Evolutionary conservation across 1,284 basidiomycete genomes (phyloP), one percentile per base, ranked within the genome.

Genomic region (Peniophora sp.): DNA sequence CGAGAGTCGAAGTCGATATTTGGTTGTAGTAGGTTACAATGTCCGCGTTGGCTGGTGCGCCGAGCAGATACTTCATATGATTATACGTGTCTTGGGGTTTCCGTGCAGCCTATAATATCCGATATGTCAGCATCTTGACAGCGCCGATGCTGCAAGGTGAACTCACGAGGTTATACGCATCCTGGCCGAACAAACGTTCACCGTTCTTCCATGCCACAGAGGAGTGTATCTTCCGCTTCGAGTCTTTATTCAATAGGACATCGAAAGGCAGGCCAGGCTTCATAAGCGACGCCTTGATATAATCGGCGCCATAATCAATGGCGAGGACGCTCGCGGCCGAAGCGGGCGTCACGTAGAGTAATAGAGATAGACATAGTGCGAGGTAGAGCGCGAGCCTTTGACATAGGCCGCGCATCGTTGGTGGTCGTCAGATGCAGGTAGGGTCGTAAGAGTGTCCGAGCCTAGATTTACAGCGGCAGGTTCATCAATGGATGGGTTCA

Each of bases 241-340:
- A 96, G 67, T 98, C 96, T 64, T 92, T 90, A 70, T 97, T 95
- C 47, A 99, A 75, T 34, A 99, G 76, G 27, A 99, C 92, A 68
- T 99, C 96, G 62, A 99, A 97, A 1, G 96, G 94, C 48, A 92
- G 74, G 39, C 95, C 96, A 1, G 96, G 96, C 64, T 96, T 96
- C 79, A 99, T 90, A 54, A 99, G 75, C 9, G 94, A 95, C 24
- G 93, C 89, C 68, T 98, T 99, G 63, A 93, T 96, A 76, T 85
- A 93, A 70, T 97, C 94, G 39, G 90, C 81, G 64, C 94, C 95
- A 79, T 95, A 96, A 80, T 97, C 94, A 62, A 97, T 91, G 22
- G 92, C 92, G 48, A 97, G 81, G 14, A 97, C 78, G 3, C 87
- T 79, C 27, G 78, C 81, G 3, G 52, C 53, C 8, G 48, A 17